Base-by-base conservation (phyloP, 2,329 filamentous ascomycete species). In the Fusarium haematococcum region DNA sequence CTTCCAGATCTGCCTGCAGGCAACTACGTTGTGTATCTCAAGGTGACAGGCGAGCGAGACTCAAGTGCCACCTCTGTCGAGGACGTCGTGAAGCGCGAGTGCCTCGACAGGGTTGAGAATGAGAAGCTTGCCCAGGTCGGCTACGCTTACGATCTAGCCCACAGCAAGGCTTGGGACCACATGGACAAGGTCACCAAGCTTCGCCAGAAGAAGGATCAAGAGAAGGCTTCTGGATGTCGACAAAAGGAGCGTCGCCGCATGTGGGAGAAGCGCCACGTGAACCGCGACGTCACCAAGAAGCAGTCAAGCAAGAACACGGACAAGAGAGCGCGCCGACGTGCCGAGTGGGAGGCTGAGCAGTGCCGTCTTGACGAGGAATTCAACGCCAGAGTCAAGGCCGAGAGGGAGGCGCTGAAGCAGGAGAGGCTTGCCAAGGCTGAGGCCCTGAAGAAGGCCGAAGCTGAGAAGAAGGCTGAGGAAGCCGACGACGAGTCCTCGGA, bases 91-190 rank as follows among this genome's bases (percentile, higher is more conserved):
- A 88, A 88, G 76, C 81, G 82, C 14, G 86, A 90, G 75, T 87
- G 85, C 66, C 80, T 83, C 58, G 76, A 80, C 2, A 85, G 88
- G 14, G 64, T 74, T 1, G 86, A 89, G 70, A 90, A 91, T 58
- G 88, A 90, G 52, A 91, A 91, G 80, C 83, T 91, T 3, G 85
- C 88, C 1, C 87, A 89, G 43, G 87, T 91, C 7, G 90, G 89
- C 3, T 85, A 86, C 43, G 87, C 89, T 0, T 91, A 91, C 68
- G 89, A 91, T 74, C 76, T 91, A 7, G 90, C 90, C 0, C 90
- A 91, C 75, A 87, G 85, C 81, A 91, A 91, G 79, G 89, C 88
- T 2, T 84, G 86, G 58, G 82, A 84, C 1, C 86, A 89, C 35
- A 77, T 89, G 73, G 84, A 88, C 63, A 86, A 87, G 71, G 85